Conservation (phyloP, 768 basidiomycete species). For the Mycena metata region DNA sequence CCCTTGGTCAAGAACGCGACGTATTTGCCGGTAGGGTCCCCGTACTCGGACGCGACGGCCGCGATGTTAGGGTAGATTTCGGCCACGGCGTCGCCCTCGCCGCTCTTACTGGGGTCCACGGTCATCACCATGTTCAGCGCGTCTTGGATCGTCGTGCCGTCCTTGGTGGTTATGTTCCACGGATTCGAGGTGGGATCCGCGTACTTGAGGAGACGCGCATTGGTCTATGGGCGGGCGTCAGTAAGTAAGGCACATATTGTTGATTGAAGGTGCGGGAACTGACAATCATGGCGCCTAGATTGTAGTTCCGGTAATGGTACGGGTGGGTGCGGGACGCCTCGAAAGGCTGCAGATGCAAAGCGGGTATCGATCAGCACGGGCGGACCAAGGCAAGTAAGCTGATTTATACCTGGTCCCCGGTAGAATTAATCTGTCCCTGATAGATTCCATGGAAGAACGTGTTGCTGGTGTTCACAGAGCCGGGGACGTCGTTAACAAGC, state of each 20-base stretch:
- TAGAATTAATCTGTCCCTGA: slow-evolving; percentile 64
- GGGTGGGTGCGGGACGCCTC: slow-evolving; percentile 75
- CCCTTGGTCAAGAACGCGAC: slow-evolving; percentile 57
- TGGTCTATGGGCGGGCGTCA: slow-evolving; percentile 58
- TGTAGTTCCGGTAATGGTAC: slow-evolving; percentile 78
- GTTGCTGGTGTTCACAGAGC: slow-evolving; percentile 62
- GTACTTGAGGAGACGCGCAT: slow-evolving; percentile 66
- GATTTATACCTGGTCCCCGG: slow-evolving; percentile 67
- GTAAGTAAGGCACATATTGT: background rate
- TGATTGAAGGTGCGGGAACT: slow-evolving; percentile 38
- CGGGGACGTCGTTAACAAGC: slow-evolving; percentile 62
- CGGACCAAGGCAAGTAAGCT: background rate
- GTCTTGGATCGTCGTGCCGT: slow-evolving; percentile 68
- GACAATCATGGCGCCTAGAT: slow-evolving; percentile 77
- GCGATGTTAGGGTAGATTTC: slow-evolving; percentile 72
- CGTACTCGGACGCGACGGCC: slow-evolving; percentile 67
- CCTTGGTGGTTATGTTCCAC: slow-evolving; percentile 64
- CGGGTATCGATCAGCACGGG: slow-evolving; percentile 7
- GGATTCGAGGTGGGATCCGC: slow-evolving; percentile 56
- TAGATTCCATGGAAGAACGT: slow-evolving; percentile 68
- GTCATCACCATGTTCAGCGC: slow-evolving; percentile 73
- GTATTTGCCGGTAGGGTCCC: slow-evolving; percentile 74
- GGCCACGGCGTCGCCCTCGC: slow-evolving; percentile 53
- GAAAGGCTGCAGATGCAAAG: slow-evolving; percentile 57
- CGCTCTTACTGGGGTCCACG: slow-evolving; percentile 48